These are phyloP conservation scores for Ophiostoma quercus DNA, from an alignment of 2,329 filamentous ascomycete genomes.

Conservation along the genomic window DNA sequence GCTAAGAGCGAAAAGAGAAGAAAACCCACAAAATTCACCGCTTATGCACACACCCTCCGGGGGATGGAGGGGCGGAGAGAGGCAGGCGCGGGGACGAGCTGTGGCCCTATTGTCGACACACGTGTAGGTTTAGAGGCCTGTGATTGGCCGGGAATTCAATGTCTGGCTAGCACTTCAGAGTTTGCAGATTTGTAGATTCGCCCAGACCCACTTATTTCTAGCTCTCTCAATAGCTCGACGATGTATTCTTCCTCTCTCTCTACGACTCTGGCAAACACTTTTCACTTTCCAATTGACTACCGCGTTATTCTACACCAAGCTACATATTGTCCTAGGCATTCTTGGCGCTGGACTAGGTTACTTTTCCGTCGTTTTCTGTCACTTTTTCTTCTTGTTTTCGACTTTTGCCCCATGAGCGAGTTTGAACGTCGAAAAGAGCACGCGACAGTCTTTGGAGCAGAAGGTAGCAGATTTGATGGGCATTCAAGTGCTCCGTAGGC, in stretches of 20 bases:
- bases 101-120: conserved; percentile 25
- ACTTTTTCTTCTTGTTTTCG: neutral
- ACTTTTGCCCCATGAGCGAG: conserved; percentile 9
- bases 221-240: neutral
- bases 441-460: conserved; percentile 1
- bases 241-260: neutral
- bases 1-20: neutral
- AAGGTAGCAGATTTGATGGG: too few species aligned
- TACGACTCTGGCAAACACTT: neutral
- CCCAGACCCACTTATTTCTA: conserved; percentile 14
- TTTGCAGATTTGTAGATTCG: conserved; percentile 11
- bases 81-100: conserved; percentile 4
- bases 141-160: conserved; percentile 22
- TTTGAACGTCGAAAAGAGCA: conserved; percentile 18
- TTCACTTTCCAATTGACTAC: neutral
- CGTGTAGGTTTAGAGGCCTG: conserved; percentile 21
- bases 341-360: conserved; percentile 13
- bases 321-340: neutral
- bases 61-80: conserved; percentile 14
- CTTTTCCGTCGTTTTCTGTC: neutral
- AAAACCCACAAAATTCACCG: neutral
- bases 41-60: neutral
- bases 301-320: neutral
- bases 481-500: too few species aligned
- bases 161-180: neutral